A percentile compares a stretch with the other conserved stretches of the same genome.
Conservation (phyloP, 306 rosid genomes). For the Mimosa pudica region DNA sequence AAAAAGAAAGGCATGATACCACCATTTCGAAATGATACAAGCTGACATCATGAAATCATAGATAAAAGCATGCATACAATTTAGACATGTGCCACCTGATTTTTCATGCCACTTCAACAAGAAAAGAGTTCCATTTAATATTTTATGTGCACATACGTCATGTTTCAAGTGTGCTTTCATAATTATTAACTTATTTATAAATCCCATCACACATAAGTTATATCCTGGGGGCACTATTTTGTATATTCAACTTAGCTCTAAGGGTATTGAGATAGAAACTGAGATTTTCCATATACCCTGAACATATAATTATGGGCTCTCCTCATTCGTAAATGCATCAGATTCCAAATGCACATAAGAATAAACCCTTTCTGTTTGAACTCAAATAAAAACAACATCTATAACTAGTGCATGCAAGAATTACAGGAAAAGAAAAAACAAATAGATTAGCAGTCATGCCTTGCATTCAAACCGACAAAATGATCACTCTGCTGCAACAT, state of each 20-base stretch:
- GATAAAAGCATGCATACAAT: neutral
- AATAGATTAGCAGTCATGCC: constrained; percentile 44
- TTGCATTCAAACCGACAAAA: constrained; percentile 37
- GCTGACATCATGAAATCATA: neutral
- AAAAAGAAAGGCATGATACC: neutral
- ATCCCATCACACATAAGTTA: neutral
- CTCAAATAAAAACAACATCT: neutral
- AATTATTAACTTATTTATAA: neutral
- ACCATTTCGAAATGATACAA: constrained; percentile 14
- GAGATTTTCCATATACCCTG: neutral
- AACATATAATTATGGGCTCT: neutral
- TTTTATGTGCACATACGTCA: neutral
- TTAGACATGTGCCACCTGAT: neutral
- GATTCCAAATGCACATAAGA: neutral
- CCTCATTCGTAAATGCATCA: neutral
- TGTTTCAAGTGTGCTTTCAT: neutral
- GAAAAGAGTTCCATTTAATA: neutral
- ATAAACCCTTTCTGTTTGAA: neutral
- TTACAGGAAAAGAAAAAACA: neutral
- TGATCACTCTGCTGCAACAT: constrained; percentile 52
- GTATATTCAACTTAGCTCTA: neutral
- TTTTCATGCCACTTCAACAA: constrained; percentile 23
- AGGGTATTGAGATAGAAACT: neutral
- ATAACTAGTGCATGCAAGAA: constrained; percentile 27
- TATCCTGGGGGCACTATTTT: neutral